A percentile compares a stretch with the other conserved stretches of the same genome.
phyloP scores from a whole-genome alignment of 805 yeast species.

The Wickerhamomyces ciferrii region DNA sequence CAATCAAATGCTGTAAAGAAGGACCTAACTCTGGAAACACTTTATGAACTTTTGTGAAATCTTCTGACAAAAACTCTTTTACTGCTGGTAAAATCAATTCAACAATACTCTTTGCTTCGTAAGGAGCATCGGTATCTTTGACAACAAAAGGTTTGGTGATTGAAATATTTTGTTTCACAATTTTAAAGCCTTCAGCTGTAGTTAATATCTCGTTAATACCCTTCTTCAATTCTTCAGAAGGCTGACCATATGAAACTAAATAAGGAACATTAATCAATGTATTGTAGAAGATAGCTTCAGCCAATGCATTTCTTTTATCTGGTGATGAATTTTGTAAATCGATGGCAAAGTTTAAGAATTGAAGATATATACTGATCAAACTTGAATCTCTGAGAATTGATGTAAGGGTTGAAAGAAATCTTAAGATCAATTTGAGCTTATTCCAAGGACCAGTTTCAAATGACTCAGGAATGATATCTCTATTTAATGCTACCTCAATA shows the following conservation, averaged over 20 bases:
- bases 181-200: constrained; percentile 35
- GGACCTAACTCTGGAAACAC: constrained; percentile 32
- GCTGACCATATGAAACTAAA: constrained; percentile 39
- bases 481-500: constrained; percentile 31
- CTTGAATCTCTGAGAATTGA: constrained; percentile 55
- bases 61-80: constrained; percentile 28
- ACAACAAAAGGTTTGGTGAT: constrained; percentile 22
- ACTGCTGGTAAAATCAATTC: constrained; percentile 49
- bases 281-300: constrained; percentile 63
- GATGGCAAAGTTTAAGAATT: constrained; percentile 49
- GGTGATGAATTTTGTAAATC: constrained; percentile 40
- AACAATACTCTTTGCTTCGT: constrained; percentile 43
- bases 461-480: constrained; percentile 21
- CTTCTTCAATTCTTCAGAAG: constrained; percentile 21
- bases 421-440: constrained; percentile 60
- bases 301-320: constrained; percentile 46
- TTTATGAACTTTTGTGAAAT: constrained; percentile 32
- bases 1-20: constrained; percentile 10
- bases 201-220: constrained; percentile 41
- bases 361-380: constrained; percentile 41
- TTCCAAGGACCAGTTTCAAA: constrained; percentile 58
- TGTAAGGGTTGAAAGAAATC: constrained; percentile 63
- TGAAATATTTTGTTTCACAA: constrained; percentile 15
- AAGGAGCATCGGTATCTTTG: constrained; percentile 33
- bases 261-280: constrained; percentile 64